phyloP scores from a whole-genome alignment of 2,329 filamentous ascomycete species.

The Botrytis fragariae region DNA sequence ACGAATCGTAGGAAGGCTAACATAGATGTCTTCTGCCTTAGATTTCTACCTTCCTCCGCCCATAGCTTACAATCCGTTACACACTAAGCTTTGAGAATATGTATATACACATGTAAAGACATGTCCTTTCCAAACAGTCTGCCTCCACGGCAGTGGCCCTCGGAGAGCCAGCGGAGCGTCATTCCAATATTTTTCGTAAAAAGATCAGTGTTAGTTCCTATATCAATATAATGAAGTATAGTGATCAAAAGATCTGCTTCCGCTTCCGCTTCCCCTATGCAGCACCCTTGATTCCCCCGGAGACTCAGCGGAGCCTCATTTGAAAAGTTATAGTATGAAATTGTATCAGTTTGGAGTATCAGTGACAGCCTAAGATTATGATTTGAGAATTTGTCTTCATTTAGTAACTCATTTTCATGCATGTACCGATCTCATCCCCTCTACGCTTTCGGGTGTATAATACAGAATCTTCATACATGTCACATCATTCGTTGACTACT shows the following conservation, averaged over 20 bases:
- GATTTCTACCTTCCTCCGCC: neutral
- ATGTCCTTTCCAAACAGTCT: neutral
- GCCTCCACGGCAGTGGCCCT: neutral
- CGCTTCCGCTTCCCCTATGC: neutral
- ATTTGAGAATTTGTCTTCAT: neutral
- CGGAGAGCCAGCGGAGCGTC: neutral
- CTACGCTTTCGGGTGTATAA: neutral
- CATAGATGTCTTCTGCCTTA: neutral
- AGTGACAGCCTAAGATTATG: neutral
- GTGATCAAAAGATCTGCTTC: neutral
- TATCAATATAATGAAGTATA: neutral
- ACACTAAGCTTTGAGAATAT: neutral
- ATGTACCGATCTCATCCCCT: neutral
- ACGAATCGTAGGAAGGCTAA: neutral
- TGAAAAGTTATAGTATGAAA: neutral
- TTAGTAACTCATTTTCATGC: neutral
- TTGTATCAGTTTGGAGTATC: neutral
- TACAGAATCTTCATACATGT: constrained; percentile 25
- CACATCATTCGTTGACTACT: constrained; percentile 19
- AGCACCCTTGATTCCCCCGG: neutral
- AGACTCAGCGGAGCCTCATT: neutral
- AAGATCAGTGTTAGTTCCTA: neutral
- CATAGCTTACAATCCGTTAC: neutral
- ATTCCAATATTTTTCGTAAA: neutral
- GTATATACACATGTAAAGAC: neutral